Conservation (phyloP, 208 protist species). For the Tetramitus jugosus region DNA sequence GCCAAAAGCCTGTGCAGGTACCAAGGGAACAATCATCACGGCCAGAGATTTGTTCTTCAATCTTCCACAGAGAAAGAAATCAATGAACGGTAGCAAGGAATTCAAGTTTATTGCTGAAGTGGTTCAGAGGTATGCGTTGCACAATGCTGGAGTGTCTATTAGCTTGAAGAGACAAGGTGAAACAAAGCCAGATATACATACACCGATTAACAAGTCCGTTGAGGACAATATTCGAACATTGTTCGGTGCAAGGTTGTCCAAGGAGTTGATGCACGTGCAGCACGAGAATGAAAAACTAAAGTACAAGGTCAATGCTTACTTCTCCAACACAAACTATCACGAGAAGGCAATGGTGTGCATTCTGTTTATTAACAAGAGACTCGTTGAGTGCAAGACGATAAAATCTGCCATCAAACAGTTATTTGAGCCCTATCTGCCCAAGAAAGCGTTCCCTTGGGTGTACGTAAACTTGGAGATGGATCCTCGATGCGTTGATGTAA, state of each 20-base stretch:
- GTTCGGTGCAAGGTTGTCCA: constrained; percentile 39
- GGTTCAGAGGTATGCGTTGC: constrained; percentile 42
- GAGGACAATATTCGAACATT: constrained; percentile 3
- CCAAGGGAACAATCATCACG: constrained; percentile 60
- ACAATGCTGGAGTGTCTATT: constrained; percentile 42
- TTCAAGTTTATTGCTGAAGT: constrained; percentile 77
- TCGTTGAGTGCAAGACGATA: constrained; percentile 63
- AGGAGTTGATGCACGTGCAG: constrained; percentile 53
- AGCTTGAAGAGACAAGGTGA: constrained; percentile 42
- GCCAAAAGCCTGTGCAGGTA: constrained; percentile 45
- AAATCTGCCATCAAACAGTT: constrained; percentile 69
- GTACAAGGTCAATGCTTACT: constrained; percentile 36
- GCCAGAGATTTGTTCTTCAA: constrained; percentile 81
- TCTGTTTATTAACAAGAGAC: constrained; percentile 73
- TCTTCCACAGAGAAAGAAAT: constrained; percentile 52
- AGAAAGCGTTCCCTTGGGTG: constrained; percentile 77
- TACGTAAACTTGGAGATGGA: constrained; percentile 81
- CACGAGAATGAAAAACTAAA: constrained; percentile 9
- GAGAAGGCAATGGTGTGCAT: constrained; percentile 55
- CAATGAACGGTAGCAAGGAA: constrained; percentile 77
- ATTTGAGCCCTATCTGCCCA: constrained; percentile 76
- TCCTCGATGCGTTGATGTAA: constrained; percentile 89
- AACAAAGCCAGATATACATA: not conserved
- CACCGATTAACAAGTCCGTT: not conserved
- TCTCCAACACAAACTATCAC: constrained; percentile 63